Evolutionary conservation across 176 grass and related monocot species (phyloP).

Genomic region (Poa pratensis): DNA sequence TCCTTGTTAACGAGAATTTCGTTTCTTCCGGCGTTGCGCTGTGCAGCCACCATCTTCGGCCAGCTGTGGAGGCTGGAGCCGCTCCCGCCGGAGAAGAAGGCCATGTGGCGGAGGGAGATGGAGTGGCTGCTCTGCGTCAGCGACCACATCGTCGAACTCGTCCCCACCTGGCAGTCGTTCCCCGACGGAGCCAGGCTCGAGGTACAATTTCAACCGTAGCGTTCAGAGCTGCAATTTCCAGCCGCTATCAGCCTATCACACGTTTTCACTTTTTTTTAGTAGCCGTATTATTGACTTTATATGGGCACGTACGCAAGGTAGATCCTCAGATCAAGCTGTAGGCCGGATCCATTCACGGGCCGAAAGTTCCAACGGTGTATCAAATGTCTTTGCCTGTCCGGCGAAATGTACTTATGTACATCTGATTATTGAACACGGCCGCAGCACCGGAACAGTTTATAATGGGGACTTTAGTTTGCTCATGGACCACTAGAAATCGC

Average conservation of each 20-base stretch:
- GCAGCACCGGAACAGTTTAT: not conserved
- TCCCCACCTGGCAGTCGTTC: constrained; percentile 91
- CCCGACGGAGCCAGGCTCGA: constrained; percentile 88
- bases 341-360: not conserved
- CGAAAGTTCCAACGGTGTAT: constrained; percentile 27
- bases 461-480: constrained; percentile 15
- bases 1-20: not conserved
- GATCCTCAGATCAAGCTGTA: not conserved
- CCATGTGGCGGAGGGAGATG: constrained; percentile 98
- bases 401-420: not conserved
- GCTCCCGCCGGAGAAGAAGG: constrained; percentile 79
- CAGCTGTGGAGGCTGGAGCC: constrained; percentile 95
- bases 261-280: no score
- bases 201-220: constrained; percentile 47
- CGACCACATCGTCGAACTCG: constrained; percentile 89
- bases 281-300: not conserved
- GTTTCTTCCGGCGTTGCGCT: not conserved
- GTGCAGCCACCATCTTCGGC: constrained; percentile 89
- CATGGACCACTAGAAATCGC: constrained; percentile 2
- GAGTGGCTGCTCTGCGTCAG: constrained; percentile 92
- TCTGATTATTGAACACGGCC: constrained; percentile 22
- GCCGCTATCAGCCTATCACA: not conserved
- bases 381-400: constrained; percentile 44
- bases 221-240: constrained; percentile 8
- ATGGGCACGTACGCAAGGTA: constrained; percentile 17